Conservation (phyloP, 257 asterid species). For the Fraxinus excelsior region DNA sequence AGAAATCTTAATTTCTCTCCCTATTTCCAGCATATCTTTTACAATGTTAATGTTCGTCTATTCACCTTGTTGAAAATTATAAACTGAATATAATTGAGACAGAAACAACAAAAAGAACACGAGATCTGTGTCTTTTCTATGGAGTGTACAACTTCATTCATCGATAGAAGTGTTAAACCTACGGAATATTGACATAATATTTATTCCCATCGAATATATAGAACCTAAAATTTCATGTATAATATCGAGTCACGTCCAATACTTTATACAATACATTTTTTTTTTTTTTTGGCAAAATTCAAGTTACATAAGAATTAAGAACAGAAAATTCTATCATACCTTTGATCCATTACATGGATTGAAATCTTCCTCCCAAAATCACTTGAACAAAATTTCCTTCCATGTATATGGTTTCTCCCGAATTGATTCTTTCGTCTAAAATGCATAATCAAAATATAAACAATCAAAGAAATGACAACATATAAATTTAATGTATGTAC, state of each 20-base stretch:
- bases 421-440: not conserved
- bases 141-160: no score
- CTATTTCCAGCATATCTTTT: not conserved
- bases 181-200: no score
- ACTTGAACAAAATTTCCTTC: not conserved
- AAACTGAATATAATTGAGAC: not conserved
- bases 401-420: no score
- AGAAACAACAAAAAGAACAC: no score
- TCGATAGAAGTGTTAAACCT: no score
- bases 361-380: not conserved
- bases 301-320: no score
- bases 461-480: not conserved
- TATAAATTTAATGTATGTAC: no score
- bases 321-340: not conserved
- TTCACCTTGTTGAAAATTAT: not conserved
- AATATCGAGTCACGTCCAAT: not conserved
- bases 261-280: no score
- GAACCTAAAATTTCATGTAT: no score
- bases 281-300: not conserved
- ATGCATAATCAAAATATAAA: not conserved
- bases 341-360: not conserved
- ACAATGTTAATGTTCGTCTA: not conserved
- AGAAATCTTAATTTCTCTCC: not conserved
- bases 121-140: no score
- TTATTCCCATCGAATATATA: no score